A percentile compares a stretch with the other conserved stretches of the same genome.
phyloP scores from a whole-genome alignment of 2,329 filamentous ascomycete species.

The Xylariaceae sp. region DNA sequence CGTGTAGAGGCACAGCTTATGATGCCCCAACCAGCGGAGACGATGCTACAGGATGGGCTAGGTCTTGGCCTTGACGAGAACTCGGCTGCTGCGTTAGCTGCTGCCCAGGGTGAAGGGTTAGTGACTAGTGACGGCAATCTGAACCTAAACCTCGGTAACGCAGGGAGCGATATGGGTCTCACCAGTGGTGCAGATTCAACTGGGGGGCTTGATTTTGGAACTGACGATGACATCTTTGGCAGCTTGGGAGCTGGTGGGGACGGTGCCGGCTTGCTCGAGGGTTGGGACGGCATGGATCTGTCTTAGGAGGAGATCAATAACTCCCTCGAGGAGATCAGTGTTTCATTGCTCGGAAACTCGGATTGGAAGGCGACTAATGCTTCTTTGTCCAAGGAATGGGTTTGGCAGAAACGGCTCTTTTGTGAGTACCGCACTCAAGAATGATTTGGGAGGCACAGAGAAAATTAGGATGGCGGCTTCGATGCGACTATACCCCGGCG shows the following conservation, averaged over 20 bases:
- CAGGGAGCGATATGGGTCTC: conserved; percentile 38
- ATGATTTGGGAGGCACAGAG: neutral
- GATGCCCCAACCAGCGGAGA: conserved; percentile 43
- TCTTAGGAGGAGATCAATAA: conserved; percentile 24
- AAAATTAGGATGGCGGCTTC: neutral
- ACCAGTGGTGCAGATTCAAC: conserved; percentile 44
- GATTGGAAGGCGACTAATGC: too few relatives aligned
- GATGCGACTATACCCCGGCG: neutral
- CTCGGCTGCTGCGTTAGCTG: conserved; percentile 48
- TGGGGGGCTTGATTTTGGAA: conserved; percentile 48
- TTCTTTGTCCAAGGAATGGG: too few relatives aligned
- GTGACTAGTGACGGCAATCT: conserved; percentile 47
- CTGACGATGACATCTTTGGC: conserved; percentile 54
- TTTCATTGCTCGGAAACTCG: neutral
- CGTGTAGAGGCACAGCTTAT: conserved; percentile 71
- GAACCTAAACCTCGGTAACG: conserved; percentile 48
- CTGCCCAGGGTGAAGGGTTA: conserved; percentile 47
- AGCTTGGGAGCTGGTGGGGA: conserved; percentile 37
- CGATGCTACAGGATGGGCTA: conserved; percentile 53
- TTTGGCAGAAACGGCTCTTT: neutral
- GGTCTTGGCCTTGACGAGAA: conserved; percentile 50
- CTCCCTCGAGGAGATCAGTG: too few relatives aligned
- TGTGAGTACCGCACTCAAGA: neutral
- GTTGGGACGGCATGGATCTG: conserved; percentile 41
- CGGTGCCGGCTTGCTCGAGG: conserved; percentile 38